Evolutionary conservation across 805 yeast genomes (phyloP).

Genomic region (Teunomyces atbi): DNA sequence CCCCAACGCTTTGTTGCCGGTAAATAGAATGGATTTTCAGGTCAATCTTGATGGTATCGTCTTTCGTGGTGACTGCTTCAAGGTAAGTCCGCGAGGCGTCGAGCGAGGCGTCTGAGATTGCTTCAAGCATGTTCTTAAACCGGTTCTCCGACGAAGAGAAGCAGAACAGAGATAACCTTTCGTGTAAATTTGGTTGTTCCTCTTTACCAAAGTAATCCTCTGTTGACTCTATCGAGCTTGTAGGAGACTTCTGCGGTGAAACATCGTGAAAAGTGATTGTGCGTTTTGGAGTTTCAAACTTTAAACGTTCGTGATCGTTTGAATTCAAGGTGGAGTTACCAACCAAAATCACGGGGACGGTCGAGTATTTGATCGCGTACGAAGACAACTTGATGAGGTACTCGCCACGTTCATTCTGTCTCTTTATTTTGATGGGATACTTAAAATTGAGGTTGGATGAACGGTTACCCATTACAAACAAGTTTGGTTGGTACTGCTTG

Average conservation of each 20-base stretch:
- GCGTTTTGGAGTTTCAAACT: not conserved
- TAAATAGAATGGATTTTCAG: slow-evolving; percentile 38
- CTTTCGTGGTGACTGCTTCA: slow-evolving; percentile 18
- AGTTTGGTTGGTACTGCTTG: slow-evolving; percentile 41
- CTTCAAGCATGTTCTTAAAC: slow-evolving; percentile 23
- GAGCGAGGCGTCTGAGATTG: slow-evolving; percentile 27
- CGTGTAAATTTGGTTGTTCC: not conserved
- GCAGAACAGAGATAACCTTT: not conserved
- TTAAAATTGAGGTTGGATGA: slow-evolving; percentile 42
- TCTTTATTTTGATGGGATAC: slow-evolving; percentile 33
- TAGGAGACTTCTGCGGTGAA: not conserved
- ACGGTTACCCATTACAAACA: slow-evolving; percentile 37
- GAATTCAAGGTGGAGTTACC: slow-evolving; percentile 23
- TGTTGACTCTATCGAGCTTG: slow-evolving; percentile 7
- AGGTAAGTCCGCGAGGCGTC: slow-evolving; percentile 26
- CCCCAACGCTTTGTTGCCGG: slow-evolving; percentile 18
- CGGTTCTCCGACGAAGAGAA: not conserved
- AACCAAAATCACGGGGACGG: slow-evolving; percentile 38
- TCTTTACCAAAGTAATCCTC: slow-evolving; percentile 5
- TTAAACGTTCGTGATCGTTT: not conserved
- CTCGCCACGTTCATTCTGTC: slow-evolving; percentile 18
- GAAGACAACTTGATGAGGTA: slow-evolving; percentile 37
- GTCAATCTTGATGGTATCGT: slow-evolving; percentile 22
- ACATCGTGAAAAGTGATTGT: not conserved
- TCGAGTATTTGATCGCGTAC: slow-evolving; percentile 37